Conservation (phyloP, 2,329 filamentous ascomycete genomes). For the Fusarium avenaceum region DNA sequence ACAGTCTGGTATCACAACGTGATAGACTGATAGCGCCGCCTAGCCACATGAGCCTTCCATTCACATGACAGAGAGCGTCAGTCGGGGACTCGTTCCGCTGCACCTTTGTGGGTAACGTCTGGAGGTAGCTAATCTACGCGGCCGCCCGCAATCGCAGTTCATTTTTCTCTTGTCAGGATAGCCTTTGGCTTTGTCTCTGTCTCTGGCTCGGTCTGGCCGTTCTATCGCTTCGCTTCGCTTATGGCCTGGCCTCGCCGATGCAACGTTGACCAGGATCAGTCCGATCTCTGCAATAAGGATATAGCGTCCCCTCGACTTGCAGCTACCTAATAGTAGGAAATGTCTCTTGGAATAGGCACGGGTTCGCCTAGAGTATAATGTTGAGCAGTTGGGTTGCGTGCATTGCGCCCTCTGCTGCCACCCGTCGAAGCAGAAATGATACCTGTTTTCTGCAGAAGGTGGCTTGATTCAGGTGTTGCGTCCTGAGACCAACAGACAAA, state of each 20-base stretch:
- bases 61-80: constrained; percentile 47
- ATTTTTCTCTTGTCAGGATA: constrained; percentile 3
- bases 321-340: not conserved
- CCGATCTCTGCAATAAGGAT: constrained; percentile 16
- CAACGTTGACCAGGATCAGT: constrained; percentile 8
- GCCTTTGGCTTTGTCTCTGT: not conserved
- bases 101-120: constrained; percentile 18
- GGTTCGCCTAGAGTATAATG: not conserved
- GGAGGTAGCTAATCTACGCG: constrained; percentile 4
- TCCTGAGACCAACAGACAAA: constrained; percentile 28
- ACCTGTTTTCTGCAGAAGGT: constrained; percentile 23
- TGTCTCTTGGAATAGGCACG: not conserved
- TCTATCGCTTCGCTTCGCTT: constrained; percentile 6
- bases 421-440: constrained; percentile 18
- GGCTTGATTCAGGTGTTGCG: constrained; percentile 24
- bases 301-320: not conserved
- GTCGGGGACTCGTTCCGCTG: constrained; percentile 42
- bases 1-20: constrained; percentile 46
- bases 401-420: constrained; percentile 16
- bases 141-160: constrained; percentile 15
- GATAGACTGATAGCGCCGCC: constrained; percentile 29
- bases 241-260: not conserved
- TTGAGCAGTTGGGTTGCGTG: constrained; percentile 16
- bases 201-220: constrained; percentile 4
- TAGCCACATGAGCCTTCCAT: constrained; percentile 42